These are phyloP conservation scores for Oryza meridionalis DNA, from an alignment of 176 grass and related monocot genomes.

Conservation along the genomic window DNA sequence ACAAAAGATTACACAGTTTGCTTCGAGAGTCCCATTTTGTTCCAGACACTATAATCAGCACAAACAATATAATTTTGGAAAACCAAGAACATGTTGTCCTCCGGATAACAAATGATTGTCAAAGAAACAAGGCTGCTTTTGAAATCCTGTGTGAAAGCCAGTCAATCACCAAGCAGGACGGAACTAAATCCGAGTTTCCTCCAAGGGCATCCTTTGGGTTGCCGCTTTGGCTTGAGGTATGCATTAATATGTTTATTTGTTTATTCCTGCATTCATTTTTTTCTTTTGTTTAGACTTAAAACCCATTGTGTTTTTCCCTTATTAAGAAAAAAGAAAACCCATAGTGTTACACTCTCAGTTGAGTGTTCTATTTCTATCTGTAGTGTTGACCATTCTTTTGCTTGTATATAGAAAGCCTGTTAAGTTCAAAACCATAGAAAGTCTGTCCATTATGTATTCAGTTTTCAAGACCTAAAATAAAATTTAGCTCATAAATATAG, in stretches of 20 bases:
- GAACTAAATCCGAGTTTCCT: constrained; percentile 53
- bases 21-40: constrained; percentile 57
- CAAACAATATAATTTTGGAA: constrained; percentile 93
- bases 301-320: neutral
- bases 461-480: constrained; percentile 4
- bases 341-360: neutral
- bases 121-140: constrained; percentile 65
- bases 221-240: constrained; percentile 91
- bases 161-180: constrained; percentile 52
- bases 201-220: constrained; percentile 81
- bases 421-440: too few relatives aligned
- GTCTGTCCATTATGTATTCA: neutral
- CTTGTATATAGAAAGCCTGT: constrained; percentile 1
- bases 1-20: constrained; percentile 52
- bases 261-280: neutral
- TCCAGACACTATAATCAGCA: constrained; percentile 89
- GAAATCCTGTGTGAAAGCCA: constrained; percentile 76
- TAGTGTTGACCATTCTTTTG: constrained; percentile 14
- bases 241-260: constrained; percentile 14
- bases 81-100: constrained; percentile 73
- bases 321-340: neutral
- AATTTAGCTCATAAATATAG: neutral
- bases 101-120: constrained; percentile 73
- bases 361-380: neutral
- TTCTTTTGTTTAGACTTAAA: neutral